Evolutionary conservation across 2,329 filamentous ascomycete genomes (phyloP).

Genomic region (Trichoderma sp.): DNA sequence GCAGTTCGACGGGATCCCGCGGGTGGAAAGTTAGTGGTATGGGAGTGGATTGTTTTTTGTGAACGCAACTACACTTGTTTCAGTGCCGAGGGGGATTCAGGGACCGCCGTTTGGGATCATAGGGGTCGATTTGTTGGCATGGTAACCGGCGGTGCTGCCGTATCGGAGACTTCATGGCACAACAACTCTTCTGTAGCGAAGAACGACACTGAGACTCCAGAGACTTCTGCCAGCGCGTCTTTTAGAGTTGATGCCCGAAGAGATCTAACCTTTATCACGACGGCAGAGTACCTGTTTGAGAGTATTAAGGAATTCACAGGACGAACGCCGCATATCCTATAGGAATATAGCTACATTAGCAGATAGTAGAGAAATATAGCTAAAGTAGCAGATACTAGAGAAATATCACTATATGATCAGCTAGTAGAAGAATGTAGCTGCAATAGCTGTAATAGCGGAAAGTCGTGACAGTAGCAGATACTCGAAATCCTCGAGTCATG

Average conservation of each 20-base stretch:
- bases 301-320: not conserved
- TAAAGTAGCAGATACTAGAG: too few relatives aligned
- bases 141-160: not conserved
- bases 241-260: not conserved
- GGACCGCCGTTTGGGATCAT: not conserved
- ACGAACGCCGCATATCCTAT: not conserved
- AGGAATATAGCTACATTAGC: not conserved
- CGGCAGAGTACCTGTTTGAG: not conserved
- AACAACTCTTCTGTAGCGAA: not conserved
- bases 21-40: not conserved
- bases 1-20: not conserved
- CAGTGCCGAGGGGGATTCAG: not conserved
- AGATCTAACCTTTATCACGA: not conserved
- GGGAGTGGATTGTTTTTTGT: not conserved
- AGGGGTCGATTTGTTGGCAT: not conserved
- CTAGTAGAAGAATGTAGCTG: too few relatives aligned
- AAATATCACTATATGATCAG: too few relatives aligned
- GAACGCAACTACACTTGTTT: not conserved
- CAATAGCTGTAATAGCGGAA: too few relatives aligned
- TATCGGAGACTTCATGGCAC: not conserved
- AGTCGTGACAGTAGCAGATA: too few relatives aligned
- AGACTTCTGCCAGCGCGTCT: not conserved
- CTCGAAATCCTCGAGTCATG: too few relatives aligned
- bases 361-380: not conserved
- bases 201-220: not conserved